These are phyloP conservation scores for Komagataella phaffii DNA, from an alignment of 805 yeast species.

Conservation along the genomic window DNA sequence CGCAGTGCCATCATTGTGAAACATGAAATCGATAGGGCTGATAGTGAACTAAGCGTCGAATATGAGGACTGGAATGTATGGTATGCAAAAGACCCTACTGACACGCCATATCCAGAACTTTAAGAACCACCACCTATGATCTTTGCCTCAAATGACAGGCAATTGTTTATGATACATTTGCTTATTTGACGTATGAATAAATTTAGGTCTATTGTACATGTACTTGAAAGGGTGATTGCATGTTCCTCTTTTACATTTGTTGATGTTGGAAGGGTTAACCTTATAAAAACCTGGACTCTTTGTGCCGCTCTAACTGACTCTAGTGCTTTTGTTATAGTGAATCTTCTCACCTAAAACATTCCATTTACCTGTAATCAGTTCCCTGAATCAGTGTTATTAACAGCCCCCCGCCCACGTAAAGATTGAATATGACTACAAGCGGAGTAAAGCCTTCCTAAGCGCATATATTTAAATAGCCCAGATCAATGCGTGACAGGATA, in stretches of 20 bases:
- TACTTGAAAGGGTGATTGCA: too few species aligned
- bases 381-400: not conserved
- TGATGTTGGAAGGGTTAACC: too few species aligned
- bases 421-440: not conserved
- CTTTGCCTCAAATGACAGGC: too few species aligned
- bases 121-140: not conserved
- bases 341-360: not conserved
- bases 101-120: slow-evolving; percentile 29
- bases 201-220: too few species aligned
- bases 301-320: too few species aligned
- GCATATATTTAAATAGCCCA: too few species aligned
- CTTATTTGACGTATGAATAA: too few species aligned
- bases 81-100: slow-evolving; percentile 59
- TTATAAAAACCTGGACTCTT: too few species aligned
- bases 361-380: not conserved
- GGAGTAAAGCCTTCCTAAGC: not conserved
- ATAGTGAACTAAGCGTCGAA: slow-evolving; percentile 23
- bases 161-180: too few species aligned
- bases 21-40: slow-evolving; percentile 23
- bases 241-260: too few species aligned
- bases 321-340: too few species aligned
- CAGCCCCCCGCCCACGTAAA: not conserved
- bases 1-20: slow-evolving; percentile 49
- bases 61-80: slow-evolving; percentile 50
- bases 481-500: not conserved